Percentiles rank a stretch among this genome's conserved stretches.
phyloP scores from a whole-genome alignment of 2,329 filamentous ascomycete species.

The Pyricularia pennisetigena region DNA sequence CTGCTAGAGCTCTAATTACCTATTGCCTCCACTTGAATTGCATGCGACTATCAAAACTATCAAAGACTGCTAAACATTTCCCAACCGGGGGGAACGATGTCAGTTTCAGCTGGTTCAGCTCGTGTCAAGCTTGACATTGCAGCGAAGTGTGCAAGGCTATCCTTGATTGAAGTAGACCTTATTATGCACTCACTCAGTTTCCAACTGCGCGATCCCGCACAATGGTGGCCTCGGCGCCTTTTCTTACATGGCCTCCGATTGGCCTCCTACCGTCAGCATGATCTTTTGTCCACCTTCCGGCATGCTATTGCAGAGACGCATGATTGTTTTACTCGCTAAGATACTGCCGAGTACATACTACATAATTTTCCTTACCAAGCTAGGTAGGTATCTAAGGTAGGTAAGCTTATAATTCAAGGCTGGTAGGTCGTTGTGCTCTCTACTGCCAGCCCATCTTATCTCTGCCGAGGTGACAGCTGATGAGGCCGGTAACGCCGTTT shows the following conservation, averaged over 20 bases:
- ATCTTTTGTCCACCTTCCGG: background rate
- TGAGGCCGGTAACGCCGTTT: background rate
- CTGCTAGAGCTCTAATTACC: background rate
- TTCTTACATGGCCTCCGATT: background rate
- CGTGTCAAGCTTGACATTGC: background rate
- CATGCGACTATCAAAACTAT: background rate
- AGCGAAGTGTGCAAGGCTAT: background rate
- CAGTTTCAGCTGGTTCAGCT: background rate
- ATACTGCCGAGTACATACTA: background rate
- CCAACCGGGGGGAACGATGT: background rate
- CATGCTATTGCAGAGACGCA: background rate
- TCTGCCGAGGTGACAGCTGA: background rate
- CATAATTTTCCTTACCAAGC: background rate
- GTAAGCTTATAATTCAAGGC: background rate
- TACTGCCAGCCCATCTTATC: background rate
- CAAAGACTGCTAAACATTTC: background rate
- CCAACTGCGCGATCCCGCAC: background rate
- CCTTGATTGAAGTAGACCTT: background rate
- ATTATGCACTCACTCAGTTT: background rate
- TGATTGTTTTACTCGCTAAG: background rate
- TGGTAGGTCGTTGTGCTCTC: background rate
- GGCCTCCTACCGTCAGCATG: background rate
- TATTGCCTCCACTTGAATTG: background rate
- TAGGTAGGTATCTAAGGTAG: conserved; percentile 1
- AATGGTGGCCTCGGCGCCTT: background rate